Evolutionary conservation across 2,329 filamentous ascomycete species (phyloP).

Genomic region (Neonectria neomacrospora): DNA sequence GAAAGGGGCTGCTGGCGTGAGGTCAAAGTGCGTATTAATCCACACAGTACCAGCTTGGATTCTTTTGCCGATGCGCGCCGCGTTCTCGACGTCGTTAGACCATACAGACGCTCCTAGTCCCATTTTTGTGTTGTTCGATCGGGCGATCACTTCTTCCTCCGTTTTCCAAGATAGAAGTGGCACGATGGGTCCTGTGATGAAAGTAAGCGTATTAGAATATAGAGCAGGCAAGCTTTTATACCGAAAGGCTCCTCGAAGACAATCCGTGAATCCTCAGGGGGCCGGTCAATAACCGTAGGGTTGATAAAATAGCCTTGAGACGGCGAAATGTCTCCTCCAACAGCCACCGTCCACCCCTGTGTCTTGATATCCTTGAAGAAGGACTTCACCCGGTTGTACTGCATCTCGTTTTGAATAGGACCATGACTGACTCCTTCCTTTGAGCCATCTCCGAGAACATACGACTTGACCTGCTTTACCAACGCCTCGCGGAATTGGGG

Average conservation of each 20-base stretch:
- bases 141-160: conserved; percentile 66
- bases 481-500: conserved; percentile 61
- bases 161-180: conserved; percentile 69
- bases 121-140: conserved; percentile 63
- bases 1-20: conserved; percentile 47
- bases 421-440: conserved; percentile 50
- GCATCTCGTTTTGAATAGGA: conserved; percentile 28
- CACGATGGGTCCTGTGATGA: conserved; percentile 61
- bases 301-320: conserved; percentile 1
- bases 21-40: conserved; percentile 67
- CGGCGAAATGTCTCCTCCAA: not conserved
- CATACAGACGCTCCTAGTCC: conserved; percentile 68
- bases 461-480: conserved; percentile 51
- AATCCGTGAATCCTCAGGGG: conserved; percentile 63
- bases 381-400: conserved; percentile 21
- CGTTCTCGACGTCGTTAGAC: conserved; percentile 60
- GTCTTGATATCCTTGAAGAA: conserved; percentile 21
- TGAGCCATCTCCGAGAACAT: conserved; percentile 59
- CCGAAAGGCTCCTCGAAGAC: conserved; percentile 63
- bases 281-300: conserved; percentile 63
- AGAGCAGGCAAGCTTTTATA: conserved; percentile 28
- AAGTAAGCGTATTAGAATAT: not conserved
- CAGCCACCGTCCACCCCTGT: conserved; percentile 13
- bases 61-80: conserved; percentile 60
- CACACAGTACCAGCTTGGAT: conserved; percentile 68